phyloP scores from a whole-genome alignment of 163 green algal genomes.

The Chlorella variabilis region DNA sequence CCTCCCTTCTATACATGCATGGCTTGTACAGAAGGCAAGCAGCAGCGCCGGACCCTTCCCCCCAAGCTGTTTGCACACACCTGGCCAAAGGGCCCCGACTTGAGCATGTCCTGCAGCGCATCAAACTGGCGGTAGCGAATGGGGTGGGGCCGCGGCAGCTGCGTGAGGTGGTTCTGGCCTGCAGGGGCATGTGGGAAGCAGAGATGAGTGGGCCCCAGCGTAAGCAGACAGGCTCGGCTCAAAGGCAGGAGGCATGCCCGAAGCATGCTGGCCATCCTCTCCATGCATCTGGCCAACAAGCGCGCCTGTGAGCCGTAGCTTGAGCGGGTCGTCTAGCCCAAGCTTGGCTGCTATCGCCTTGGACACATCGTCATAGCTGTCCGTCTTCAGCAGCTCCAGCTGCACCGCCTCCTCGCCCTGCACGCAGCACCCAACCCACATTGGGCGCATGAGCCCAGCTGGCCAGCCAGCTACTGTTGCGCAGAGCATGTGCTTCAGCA shows the following conservation, averaged over 20 bases:
- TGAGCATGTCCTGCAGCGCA: conserved; percentile 72
- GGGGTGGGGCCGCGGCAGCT: conserved; percentile 66
- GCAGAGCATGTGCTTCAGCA: no score
- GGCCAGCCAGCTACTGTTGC: no score
- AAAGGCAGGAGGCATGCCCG: no score
- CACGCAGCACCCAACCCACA: no score
- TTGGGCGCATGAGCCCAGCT: no score
- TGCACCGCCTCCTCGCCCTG: conserved; percentile 67
- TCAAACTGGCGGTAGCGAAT: conserved; percentile 67
- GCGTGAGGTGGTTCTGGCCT: conserved; percentile 70
- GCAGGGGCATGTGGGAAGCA: neutral
- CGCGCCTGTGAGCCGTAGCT: conserved; percentile 61
- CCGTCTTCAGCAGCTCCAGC: conserved; percentile 83
- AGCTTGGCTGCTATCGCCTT: conserved; percentile 61
- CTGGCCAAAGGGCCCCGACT: neutral
- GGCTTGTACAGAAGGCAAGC: neutral
- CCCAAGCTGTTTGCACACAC: neutral
- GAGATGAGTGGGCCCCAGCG: no score
- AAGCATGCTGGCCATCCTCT: no score
- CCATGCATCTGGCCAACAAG: no score
- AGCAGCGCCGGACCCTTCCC: neutral
- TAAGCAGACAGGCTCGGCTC: no score
- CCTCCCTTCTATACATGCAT: no score
- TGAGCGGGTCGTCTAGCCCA: conserved; percentile 61
- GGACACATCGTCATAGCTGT: conserved; percentile 86